Evolutionary conservation across 1,284 basidiomycete genomes (phyloP), one percentile per base, ranked within the genome.

Genomic region (Hymenochaete sp.): DNA sequence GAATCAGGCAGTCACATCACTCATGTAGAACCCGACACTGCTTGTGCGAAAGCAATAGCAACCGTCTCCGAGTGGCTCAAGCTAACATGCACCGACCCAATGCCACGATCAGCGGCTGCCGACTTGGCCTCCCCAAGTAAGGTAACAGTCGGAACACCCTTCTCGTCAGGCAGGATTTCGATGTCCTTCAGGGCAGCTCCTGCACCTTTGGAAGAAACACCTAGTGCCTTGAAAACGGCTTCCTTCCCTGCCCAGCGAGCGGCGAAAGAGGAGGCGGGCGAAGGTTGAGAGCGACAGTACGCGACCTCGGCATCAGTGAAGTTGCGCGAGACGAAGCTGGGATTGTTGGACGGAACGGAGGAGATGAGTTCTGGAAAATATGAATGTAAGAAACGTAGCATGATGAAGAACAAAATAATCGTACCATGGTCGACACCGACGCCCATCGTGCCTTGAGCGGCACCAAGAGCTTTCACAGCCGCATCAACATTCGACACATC

Each of bases 161-260:
- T 67, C 44, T 70, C 70, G 57, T 79, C 77, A 33, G 87, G 80
- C 50, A 95, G 69, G 56, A 98, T 95, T 67, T 98, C 96, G 55
- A 98, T 97, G 53, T 98, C 93, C 66, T 88, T 91, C 84, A 98
- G 84, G 21, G 86, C 72, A 13, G 95, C 92, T 11, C 79, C 89
- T 4, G 93, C 91, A 33, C 96, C 96, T 65, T 93, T 88, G 4
- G 89, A 93, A 16, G 81, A 70, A 32, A 93, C 84, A 26, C 89
- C 87, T 11, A 98, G 76, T n/a, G 92, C 88, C 70, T 98, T 98
- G 82, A 98, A 97, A 43, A 93, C 87, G 9, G 93, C 95, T 65
- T 98, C 96, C 66, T 98, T 98, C 40, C 92, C 93, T 38, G 82
- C 89, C 93, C 96, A 98, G 53, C 93, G 86, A 42, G 89, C 93